Percentiles rank a stretch among this genome's conserved stretches.
phyloP scores from a whole-genome alignment of 163 green algal genomes.

The Trebouxia gelatinosa region DNA sequence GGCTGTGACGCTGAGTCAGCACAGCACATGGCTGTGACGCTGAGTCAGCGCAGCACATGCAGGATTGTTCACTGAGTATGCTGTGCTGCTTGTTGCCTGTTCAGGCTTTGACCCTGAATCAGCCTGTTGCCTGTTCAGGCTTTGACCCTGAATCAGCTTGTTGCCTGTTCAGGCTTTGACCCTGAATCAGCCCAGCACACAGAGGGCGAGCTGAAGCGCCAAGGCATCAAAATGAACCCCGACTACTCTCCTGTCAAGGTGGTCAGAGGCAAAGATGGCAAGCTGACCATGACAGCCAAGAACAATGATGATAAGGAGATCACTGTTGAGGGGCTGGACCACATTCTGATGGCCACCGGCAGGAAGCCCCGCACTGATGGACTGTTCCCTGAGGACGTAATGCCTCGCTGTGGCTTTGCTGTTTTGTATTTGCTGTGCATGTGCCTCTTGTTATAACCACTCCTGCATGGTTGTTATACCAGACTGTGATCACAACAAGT shows the following conservation, averaged over 20 bases:
- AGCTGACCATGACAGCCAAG: slow-evolving; percentile 36
- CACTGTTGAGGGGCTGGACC: slow-evolving; percentile 32
- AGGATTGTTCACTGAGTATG: too few relatives aligned
- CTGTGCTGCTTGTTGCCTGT: too few relatives aligned
- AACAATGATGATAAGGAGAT: slow-evolving; percentile 27
- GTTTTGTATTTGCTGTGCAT: too few relatives aligned
- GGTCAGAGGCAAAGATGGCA: slow-evolving; percentile 17
- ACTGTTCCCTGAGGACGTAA: slow-evolving; percentile 73
- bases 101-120: too few relatives aligned
- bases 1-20: too few relatives aligned
- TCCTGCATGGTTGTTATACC: too few relatives aligned
- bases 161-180: slow-evolving; percentile 76
- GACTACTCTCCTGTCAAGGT: slow-evolving; percentile 34
- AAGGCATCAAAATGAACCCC: slow-evolving; percentile 60
- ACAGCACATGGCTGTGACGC: too few relatives aligned
- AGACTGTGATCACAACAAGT: too few relatives aligned
- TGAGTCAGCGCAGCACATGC: too few relatives aligned
- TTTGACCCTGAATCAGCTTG: slow-evolving; percentile 81
- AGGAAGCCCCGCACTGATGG: slow-evolving; percentile 69
- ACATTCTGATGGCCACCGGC: slow-evolving; percentile 79
- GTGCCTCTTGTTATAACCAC: too few relatives aligned
- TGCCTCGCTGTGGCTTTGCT: too few relatives aligned
- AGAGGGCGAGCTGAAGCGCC: slow-evolving; percentile 68
- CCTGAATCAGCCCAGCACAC: slow-evolving; percentile 59
- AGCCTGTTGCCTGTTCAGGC: too few relatives aligned